A percentile compares a stretch with the other conserved stretches of the same genome.
Conservation (phyloP, 768 basidiomycete species). For the Russula lepida region DNA sequence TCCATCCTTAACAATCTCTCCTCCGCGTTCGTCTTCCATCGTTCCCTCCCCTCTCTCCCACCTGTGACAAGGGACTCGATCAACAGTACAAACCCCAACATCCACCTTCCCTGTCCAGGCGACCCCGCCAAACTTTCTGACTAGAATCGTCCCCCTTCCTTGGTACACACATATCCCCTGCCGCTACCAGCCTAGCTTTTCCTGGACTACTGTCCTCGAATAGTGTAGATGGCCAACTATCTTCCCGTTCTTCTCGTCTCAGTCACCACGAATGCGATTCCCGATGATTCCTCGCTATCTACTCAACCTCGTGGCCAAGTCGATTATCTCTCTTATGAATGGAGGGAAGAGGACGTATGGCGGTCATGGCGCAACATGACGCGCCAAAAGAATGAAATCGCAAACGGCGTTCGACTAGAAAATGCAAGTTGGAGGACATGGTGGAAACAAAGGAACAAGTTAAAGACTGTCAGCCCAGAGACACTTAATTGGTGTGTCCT, state of each 20-base stretch:
- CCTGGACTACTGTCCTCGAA: not conserved
- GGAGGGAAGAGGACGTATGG: constrained; percentile 98
- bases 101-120: constrained; percentile 1
- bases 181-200: not conserved
- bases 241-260: constrained; percentile 64
- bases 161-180: not conserved
- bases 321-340: constrained; percentile 96
- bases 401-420: constrained; percentile 89
- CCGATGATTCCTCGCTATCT: constrained; percentile 74
- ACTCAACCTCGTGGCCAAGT: constrained; percentile 87
- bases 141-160: not conserved
- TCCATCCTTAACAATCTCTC: not conserved
- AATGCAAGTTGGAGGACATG: constrained; percentile 98
- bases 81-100: not conserved
- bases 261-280: constrained; percentile 41
- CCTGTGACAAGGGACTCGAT: not conserved
- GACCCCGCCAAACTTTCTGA: not conserved
- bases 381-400: constrained; percentile 94
- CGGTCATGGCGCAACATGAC: constrained; percentile 99
- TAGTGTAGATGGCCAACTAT: constrained; percentile 49
- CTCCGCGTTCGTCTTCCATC: not conserved
- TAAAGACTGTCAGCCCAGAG: constrained; percentile 92
- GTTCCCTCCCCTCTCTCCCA: not conserved
- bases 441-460: constrained; percentile 98
- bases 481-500: constrained; percentile 88